A percentile compares a stretch with the other conserved stretches of the same genome.
These are phyloP conservation scores for Ephemerocybe angulata DNA, from an alignment of 768 basidiomycete species.

Conservation along the genomic window DNA sequence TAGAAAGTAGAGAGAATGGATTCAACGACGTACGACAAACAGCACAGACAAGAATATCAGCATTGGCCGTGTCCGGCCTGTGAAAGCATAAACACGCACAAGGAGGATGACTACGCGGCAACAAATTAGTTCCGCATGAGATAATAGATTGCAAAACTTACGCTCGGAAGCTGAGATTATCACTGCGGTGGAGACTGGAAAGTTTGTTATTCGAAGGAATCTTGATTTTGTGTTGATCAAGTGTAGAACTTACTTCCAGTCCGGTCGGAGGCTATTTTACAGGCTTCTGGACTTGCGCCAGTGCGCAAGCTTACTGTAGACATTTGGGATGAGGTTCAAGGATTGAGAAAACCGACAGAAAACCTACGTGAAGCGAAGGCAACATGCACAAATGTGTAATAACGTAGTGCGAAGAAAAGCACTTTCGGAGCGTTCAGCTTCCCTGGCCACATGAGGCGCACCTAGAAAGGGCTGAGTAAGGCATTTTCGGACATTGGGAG, in stretches of 20 bases:
- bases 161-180: too few relatives aligned
- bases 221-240: too few relatives aligned
- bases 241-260: too few relatives aligned
- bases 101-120: not conserved
- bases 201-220: too few relatives aligned
- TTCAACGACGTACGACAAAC: not conserved
- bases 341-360: too few relatives aligned
- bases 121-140: too few relatives aligned
- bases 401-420: not conserved
- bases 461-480: too few relatives aligned
- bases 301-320: too few relatives aligned
- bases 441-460: not conserved
- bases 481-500: too few relatives aligned
- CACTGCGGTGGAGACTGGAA: too few relatives aligned
- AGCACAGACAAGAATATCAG: not conserved
- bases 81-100: not conserved
- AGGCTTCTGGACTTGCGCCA: not conserved
- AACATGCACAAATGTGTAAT: not conserved
- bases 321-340: too few relatives aligned
- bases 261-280: too few relatives aligned
- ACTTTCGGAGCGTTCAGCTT: not conserved
- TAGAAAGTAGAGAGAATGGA: not conserved
- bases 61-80: not conserved
- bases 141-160: not conserved
- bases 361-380: not conserved